These are phyloP conservation scores for Chlorencoelia australis DNA, from an alignment of 2,329 filamentous ascomycete genomes.

Conservation along the genomic window DNA sequence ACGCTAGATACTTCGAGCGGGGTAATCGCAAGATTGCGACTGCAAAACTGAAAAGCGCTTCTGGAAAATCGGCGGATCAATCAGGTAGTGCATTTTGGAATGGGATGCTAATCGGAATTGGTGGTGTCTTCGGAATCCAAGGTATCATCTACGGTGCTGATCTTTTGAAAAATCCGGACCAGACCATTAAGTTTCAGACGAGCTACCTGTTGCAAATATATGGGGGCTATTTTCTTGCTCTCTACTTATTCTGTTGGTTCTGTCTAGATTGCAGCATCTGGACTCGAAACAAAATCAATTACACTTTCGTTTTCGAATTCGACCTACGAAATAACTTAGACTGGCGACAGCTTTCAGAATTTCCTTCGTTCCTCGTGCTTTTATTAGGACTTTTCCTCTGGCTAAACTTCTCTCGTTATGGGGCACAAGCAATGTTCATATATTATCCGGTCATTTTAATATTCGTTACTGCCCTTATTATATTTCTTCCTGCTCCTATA, in stretches of 20 bases:
- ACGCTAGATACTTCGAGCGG: conserved; percentile 86
- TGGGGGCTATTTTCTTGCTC: conserved; percentile 78
- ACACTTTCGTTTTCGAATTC: conserved; percentile 94
- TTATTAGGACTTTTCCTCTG: conserved; percentile 73
- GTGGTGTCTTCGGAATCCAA: conserved; percentile 55
- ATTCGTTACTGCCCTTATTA: conserved; percentile 51
- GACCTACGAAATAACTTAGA: conserved; percentile 78
- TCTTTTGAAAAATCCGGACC: conserved; percentile 41
- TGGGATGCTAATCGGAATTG: conserved; percentile 58
- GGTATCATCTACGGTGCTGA: conserved; percentile 51
- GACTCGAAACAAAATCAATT: conserved; percentile 81
- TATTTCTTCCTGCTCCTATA: conserved; percentile 67
- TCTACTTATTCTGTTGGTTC: conserved; percentile 75
- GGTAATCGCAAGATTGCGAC: conserved; percentile 88
- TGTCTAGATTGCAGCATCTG: conserved; percentile 77
- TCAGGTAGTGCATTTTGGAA: conserved; percentile 49
- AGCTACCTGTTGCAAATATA: conserved; percentile 80
- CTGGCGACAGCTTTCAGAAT: conserved; percentile 79
- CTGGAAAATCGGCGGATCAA: conserved; percentile 45
- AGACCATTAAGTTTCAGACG: conserved; percentile 40
- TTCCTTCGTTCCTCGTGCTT: conserved; percentile 76
- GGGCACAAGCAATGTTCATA: conserved; percentile 57
- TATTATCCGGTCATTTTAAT: conserved; percentile 84
- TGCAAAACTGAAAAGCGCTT: conserved; percentile 71
- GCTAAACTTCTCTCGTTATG: conserved; percentile 73